These are phyloP conservation scores for Myriangium duriaei DNA, from an alignment of 2,329 filamentous ascomycete species.

Conservation along the genomic window DNA sequence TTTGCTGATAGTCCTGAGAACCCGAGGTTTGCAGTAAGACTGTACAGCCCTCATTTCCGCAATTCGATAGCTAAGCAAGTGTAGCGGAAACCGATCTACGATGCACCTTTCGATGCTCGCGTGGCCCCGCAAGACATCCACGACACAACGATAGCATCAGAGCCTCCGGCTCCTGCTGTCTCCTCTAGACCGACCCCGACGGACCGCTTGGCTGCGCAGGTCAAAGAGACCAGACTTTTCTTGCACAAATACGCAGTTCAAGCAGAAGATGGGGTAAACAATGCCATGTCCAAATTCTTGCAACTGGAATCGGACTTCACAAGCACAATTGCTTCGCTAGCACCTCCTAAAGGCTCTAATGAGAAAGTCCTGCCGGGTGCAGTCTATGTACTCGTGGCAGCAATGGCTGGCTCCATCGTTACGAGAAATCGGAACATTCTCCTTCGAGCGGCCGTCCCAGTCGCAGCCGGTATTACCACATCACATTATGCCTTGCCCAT, in stretches of 20 bases:
- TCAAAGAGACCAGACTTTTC: conserved; percentile 67
- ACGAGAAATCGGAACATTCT: conserved; percentile 77
- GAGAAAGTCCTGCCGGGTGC: conserved; percentile 82
- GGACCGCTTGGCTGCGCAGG: conserved; percentile 72
- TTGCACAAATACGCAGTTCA: conserved; percentile 62
- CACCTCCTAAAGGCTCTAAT: conserved; percentile 70
- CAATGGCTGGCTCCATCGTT: conserved; percentile 90
- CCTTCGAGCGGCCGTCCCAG: conserved; percentile 62
- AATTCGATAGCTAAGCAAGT: not conserved
- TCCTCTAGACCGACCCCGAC: conserved; percentile 44
- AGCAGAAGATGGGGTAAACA: conserved; percentile 74
- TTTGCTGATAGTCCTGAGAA: conserved; percentile 36
- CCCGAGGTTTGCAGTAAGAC: conserved; percentile 17
- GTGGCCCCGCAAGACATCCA: conserved; percentile 19
- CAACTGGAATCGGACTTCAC: conserved; percentile 82
- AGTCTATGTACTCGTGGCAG: conserved; percentile 84
- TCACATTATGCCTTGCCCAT: conserved; percentile 77
- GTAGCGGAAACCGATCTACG: conserved; percentile 61
- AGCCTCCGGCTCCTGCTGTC: conserved; percentile 8
- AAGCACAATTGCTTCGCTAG: conserved; percentile 74
- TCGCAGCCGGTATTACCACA: conserved; percentile 68
- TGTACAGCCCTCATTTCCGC: conserved; percentile 15
- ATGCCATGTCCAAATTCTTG: conserved; percentile 66
- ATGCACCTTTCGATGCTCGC: conserved; percentile 45
- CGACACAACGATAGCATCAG: conserved; percentile 20